Evolutionary conservation across 192 early-diverging fungal species (phyloP), one percentile per base, ranked within the genome.

Genomic region (Dissophora globulifera): DNA sequence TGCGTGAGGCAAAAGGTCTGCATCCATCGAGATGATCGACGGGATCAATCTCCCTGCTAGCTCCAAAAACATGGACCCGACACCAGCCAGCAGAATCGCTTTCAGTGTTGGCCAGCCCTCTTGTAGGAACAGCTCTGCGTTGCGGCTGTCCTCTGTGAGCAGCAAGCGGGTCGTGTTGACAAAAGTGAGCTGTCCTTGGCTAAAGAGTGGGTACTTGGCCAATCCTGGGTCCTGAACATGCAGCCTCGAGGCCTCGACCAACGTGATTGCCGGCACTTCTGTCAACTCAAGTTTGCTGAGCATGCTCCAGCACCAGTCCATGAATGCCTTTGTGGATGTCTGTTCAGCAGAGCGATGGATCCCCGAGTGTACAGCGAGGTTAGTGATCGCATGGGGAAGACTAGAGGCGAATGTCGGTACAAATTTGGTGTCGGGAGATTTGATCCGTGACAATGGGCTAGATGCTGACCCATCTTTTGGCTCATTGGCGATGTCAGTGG

Each of bases 281-380:
- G 75, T 69, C 3, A 82, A 52, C 17, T 68, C 35, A 1, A 84
- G 51, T 27, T 68, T 55, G 3, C 57, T 70, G 5, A 78, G 49
- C 33, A 80, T 69, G n/a, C 22, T 25, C 80, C 80, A 82, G 40
- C 70, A 79, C 83, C 83, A 84, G 16, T 79, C 72, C 67, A 84
- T 68, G 41, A 70, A 80, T 6, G 70, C 60, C 23, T 62, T 70
- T n/a, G 60, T 69, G 3, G 53, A 55, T 0, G 31, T 40, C 35
- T 67, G 72, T 17, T 67, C 72, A 1, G 62, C 54, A 10, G 72
- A 38, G 10, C 51, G 64, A 32, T 76, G 72, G n/a, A 76, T 8
- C 22, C 72, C 72, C 1, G 72, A 67, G 38, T 76, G 72, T 3
- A 64, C 64, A 20, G 72, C 72, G 16, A 76, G 46, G 19, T 60